Base-by-base conservation (phyloP, 2,329 filamentous ascomycete genomes). In the Chaetomium globosum region DNA sequence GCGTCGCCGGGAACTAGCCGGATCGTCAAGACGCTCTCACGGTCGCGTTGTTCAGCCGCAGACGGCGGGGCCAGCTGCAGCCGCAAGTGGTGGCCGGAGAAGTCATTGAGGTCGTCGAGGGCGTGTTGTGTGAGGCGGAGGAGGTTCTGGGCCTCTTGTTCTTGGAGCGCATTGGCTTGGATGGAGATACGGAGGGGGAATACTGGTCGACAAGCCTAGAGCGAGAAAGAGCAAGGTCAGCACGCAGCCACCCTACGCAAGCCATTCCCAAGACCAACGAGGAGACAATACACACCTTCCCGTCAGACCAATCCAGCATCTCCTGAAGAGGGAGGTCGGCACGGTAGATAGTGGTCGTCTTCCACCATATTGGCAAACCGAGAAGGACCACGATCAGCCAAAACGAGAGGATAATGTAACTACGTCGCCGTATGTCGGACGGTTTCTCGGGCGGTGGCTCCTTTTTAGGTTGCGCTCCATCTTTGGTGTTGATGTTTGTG, bases 331-430 rank as follows among this genome's bases (percentile, higher is more conserved):
- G 95, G 71, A 99, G 80, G 53, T 88, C 84, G 13, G 94, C 93
- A 63, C 95, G 87, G 77, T 96, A 93, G 63, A 98, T 96, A 0
- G 91, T 90, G 4, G 95, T 99, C 0, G 95, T 98, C 76, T 88
- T 88, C 88, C 92, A 96, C 95, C 95, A 99, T 85, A 96, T 89
- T 64, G 95, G 95, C 70, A 99, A 77, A 2, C 95, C 95, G 6
- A 99, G 79, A 33, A 89, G 84, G 7, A 96, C 75, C 7, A 96
- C 91, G 46, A 98, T 87, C 5, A 87, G 81, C 95, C 95, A 99
- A 77, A 97, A 98, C 9, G 94, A 94, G 67, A 91, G 76, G 68
- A 99, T 88, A 59, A 98, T 89, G 68, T 83, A 82, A 56, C 87
- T 86, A 62, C 95, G 89, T 65, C 89, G 86, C 74, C 85, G 86